Evolutionary conservation across 2,329 filamentous ascomycete species (phyloP).

Genomic region (Chalaropsis thielavioides): DNA sequence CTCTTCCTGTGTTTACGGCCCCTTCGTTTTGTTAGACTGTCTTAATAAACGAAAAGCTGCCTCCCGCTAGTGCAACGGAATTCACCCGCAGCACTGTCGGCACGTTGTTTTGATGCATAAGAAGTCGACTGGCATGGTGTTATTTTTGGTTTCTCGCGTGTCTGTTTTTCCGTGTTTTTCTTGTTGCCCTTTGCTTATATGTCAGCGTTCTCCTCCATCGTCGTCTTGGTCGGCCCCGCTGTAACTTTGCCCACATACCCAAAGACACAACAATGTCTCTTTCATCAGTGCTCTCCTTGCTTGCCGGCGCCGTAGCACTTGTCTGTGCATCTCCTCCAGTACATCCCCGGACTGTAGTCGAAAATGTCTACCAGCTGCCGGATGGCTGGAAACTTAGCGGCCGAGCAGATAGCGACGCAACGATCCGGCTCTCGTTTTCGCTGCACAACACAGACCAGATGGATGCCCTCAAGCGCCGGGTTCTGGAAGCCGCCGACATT

Average conservation of each 20-base stretch:
- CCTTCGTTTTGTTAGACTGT: conserved; percentile 1
- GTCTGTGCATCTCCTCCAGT: conserved; percentile 9
- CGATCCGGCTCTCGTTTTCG: conserved; percentile 17
- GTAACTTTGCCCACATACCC: background rate
- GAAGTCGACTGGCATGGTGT: background rate
- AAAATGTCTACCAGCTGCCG: conserved; percentile 15
- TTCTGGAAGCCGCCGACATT: conserved; percentile 29
- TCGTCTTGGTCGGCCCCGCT: background rate
- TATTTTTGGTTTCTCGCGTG: background rate
- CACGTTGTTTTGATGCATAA: background rate
- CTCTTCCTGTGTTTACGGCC: background rate
- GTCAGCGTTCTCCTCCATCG: background rate
- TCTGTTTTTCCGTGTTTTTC: background rate
- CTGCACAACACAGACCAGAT: conserved; percentile 17
- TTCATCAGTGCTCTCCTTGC: conserved; percentile 12
- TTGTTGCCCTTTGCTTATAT: background rate
- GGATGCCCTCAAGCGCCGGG: conserved; percentile 13
- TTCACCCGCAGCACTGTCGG: background rate
- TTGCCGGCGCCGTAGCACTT: conserved; percentile 8
- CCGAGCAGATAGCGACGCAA: conserved; percentile 1
- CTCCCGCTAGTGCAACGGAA: conserved; percentile 1
- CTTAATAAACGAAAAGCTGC: conserved; percentile 1
- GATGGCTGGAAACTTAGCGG: conserved; percentile 15
- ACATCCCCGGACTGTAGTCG: conserved; percentile 12
- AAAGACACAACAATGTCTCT: conserved; percentile 11